Evolutionary conservation across 202 grass and related monocot genomes (phyloP), one percentile per base, ranked within the genome.

Genomic region (Zizania palustris): DNA sequence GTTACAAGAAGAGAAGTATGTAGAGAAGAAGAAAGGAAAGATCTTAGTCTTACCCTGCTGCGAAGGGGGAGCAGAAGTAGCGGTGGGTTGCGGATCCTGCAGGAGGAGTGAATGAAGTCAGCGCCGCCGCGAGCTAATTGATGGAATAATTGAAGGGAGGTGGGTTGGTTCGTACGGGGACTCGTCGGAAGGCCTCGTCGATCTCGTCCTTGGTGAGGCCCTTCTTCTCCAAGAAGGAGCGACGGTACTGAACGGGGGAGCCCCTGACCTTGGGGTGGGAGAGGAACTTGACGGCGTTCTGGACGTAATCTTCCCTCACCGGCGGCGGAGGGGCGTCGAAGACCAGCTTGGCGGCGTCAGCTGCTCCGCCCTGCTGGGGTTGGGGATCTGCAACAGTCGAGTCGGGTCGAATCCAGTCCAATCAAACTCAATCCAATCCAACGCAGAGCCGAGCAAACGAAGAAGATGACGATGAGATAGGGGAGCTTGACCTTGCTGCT

Each of bases 251-350:
- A 37, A 98, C 83, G 36, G 96, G 85, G 78, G 91, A 95, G 41
- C 89, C 87, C 54, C 72, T 88, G 76, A 95, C 96, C 85, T 83
- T 95, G 34, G 96, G 96, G 79, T 98, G 91, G 64, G 89, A 91
- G 18, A 98, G 85, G 77, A 98, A 98, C 76, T 90, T 95, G 76
- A 98, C 87, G 63, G 96, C 91, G 83, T 98, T 98, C 82, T 75
- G 35, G 66, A 98, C 86, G 74, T 95, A 91, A 42, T 98, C 96
- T 80, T 95, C 91, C 74, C 96, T 86, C 44, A 92, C 48, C 65
- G 88, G 85, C 74, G 83, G 54, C 61, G 81, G 67, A 54, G 77
- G 39, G 37, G 83, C 54, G 15, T 73, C 83, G 55, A 83, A 85
- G 8, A 70, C 41, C 70, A 73, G 49, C 63, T 87, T 79, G 9